phyloP scores from a whole-genome alignment of 345 rosid genomes.

The Erodium maritimum region DNA sequence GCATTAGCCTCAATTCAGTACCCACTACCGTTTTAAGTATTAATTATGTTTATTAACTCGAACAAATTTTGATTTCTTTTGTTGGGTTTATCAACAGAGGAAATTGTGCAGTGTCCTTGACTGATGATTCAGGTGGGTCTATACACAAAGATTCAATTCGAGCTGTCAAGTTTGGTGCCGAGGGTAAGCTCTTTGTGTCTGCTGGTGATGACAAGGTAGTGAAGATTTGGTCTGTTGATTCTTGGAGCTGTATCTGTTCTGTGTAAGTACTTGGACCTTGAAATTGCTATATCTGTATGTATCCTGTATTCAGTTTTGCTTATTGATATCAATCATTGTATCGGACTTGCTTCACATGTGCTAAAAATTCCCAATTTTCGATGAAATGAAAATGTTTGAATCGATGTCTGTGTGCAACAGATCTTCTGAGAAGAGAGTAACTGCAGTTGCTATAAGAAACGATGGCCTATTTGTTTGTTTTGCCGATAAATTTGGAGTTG shows the following conservation, averaged over 20 bases:
- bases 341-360: no score
- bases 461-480: constrained; percentile 60
- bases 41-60: not conserved
- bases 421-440: constrained; percentile 85
- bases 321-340: no score
- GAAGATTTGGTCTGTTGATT: constrained; percentile 71
- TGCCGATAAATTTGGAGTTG: constrained; percentile 95
- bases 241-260: constrained; percentile 62
- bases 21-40: no score
- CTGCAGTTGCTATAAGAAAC: constrained; percentile 58
- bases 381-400: constrained; percentile 2
- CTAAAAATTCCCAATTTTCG: no score
- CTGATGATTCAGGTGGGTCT: constrained; percentile 48
- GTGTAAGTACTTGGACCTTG: constrained; percentile 29
- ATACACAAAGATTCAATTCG: constrained; percentile 64
- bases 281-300: not conserved
- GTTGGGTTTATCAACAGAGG: constrained; percentile 27
- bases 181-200: constrained; percentile 68
- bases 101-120: constrained; percentile 33
- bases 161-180: constrained; percentile 56
- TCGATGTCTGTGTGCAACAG: constrained; percentile 24
- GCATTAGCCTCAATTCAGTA: no score
- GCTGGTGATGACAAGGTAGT: constrained; percentile 90
- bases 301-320: not conserved
- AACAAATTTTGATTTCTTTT: not conserved